Base-by-base conservation (phyloP, 192 early-diverging fungal genomes). In the Gaertneriomyces semiglobifer region DNA sequence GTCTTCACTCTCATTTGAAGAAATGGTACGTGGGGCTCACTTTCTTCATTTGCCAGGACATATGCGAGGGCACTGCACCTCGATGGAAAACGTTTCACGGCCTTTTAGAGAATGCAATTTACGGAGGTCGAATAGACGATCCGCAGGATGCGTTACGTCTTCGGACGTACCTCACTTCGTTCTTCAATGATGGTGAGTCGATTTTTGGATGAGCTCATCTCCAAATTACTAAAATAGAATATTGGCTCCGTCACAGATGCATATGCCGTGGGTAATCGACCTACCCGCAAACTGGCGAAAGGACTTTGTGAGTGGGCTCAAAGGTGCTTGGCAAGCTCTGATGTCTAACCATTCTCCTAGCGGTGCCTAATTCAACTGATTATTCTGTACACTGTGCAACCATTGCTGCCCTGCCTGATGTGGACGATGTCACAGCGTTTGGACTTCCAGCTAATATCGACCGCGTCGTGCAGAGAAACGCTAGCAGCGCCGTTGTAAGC, bases 101-200 rank as follows among this genome's bases (percentile, higher is more conserved):
- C 39, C 53, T 85, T 11, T 47, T 85, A 12, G 75, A 84, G 58
- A 77, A 81, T 55, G 84, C 84, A 7, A 81, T 86, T 45, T 86
- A 86, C 61, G 84, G 84, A n/a, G 84, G 84, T 12, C 51, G 79
- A 20, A 76, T 86, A 33, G 84, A 86, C 62, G 84, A 82, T 63
- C 12, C 52, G 7, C 58, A 77, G 9, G 84, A 86, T 63, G 75
- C 67, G 5, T 25, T 68, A 9, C 84, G 85, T 64, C 68, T 86
- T 33, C 53, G 65, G 20, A 72, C 67, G 0, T 85, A 80, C 57
- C 66, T 86, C 12, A 40, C 58, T n/a, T 53, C 75, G 60, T 75
- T 69, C 57, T 85, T 86, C 71, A 83, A 81, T 70, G 75, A 85
- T 65, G 84, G 81, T 81, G 60, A 67, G 53, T 3, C 48, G 53